Conservation (phyloP, 2,329 filamentous ascomycete species). For the Aspergillus glaucus region DNA sequence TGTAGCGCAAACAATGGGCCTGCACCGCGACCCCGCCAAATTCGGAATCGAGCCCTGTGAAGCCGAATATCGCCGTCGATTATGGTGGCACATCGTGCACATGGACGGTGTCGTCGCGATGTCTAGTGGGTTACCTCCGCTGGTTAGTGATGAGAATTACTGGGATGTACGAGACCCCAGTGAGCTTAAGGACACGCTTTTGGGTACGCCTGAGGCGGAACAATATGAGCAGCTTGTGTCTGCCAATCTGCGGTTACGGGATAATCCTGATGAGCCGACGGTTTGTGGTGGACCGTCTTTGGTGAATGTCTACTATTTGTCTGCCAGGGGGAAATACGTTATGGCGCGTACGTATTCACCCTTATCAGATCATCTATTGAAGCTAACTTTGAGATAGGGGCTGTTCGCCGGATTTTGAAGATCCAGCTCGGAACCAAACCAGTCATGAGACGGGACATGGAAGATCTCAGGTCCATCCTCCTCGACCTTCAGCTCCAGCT, state of each 20-base stretch:
- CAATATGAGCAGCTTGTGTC: constrained; percentile 31
- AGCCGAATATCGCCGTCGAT: constrained; percentile 39
- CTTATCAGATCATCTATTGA: not conserved
- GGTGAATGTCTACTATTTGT: constrained; percentile 40
- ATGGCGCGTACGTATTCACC: constrained; percentile 35
- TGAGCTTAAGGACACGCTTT: constrained; percentile 42
- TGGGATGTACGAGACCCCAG: constrained; percentile 44
- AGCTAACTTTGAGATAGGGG: constrained; percentile 19
- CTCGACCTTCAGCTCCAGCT: constrained; percentile 37
- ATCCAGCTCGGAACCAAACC: constrained; percentile 42
- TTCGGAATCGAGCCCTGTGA: constrained; percentile 41
- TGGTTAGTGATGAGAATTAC: constrained; percentile 43
- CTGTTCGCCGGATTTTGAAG: constrained; percentile 38
- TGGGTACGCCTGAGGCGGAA: constrained; percentile 33
- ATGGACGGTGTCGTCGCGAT: constrained; percentile 46
- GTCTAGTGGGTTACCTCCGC: constrained; percentile 43
- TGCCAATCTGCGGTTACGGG: constrained; percentile 26
- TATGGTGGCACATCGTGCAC: constrained; percentile 47
- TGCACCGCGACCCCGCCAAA: constrained; percentile 44
- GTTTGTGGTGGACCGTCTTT: constrained; percentile 36
- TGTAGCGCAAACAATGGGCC: constrained; percentile 44
- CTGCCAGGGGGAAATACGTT: constrained; percentile 39
- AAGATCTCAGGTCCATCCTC: constrained; percentile 37
- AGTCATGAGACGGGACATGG: constrained; percentile 39
- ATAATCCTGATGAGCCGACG: constrained; percentile 37